Evolutionary conservation across 148 eudicot species (phyloP).

Genomic region (Silene conica): DNA sequence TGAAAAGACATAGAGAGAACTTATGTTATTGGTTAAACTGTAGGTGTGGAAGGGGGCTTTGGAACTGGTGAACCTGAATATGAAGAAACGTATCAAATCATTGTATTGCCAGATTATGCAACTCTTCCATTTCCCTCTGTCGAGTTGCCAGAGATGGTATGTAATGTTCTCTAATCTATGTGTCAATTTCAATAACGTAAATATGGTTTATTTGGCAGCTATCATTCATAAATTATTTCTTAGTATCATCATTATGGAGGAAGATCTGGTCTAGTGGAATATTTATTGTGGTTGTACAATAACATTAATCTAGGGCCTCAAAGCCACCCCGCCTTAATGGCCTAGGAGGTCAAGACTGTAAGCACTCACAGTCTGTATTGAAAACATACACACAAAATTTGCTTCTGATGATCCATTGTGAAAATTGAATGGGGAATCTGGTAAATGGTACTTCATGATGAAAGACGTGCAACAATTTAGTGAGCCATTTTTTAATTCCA

Average conservation of each 20-base stretch:
- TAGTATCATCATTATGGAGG: background rate
- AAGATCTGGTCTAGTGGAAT: background rate
- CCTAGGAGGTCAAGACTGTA: background rate
- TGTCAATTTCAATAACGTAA: background rate
- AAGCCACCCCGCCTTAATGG: background rate
- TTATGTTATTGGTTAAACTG: slow-evolving; percentile 22
- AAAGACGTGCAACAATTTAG: background rate
- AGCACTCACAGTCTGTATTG: background rate
- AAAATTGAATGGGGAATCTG: background rate
- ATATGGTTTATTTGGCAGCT: background rate
- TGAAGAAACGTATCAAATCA: slow-evolving; percentile 60
- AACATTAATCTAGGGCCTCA: background rate
- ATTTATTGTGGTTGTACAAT: background rate
- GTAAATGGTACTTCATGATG: background rate
- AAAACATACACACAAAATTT: background rate
- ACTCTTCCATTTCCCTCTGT: slow-evolving; percentile 84
- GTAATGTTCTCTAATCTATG: background rate
- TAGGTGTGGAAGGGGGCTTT: slow-evolving; percentile 91
- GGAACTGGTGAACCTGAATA: slow-evolving; percentile 75
- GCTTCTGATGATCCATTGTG: background rate
- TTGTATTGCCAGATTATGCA: slow-evolving; percentile 67
- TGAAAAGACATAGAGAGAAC: background rate
- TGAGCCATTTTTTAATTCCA: background rate
- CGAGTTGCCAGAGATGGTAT: slow-evolving; percentile 91
- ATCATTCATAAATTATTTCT: background rate